Conservation (phyloP, 2,329 filamentous ascomycete species). For the Penicillium sp. region DNA sequence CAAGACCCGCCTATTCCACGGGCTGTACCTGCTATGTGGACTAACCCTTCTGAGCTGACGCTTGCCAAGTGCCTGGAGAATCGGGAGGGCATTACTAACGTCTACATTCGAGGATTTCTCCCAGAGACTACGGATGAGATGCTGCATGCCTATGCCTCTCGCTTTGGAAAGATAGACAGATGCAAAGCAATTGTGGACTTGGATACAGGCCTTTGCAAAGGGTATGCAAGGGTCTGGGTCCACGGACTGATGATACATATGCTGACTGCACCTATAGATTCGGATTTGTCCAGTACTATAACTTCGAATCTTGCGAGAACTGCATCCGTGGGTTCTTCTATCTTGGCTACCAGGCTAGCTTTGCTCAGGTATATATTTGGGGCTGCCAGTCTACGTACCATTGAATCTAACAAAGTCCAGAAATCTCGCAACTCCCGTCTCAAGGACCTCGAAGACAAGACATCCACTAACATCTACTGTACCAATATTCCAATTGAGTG, state of each 20-base stretch:
- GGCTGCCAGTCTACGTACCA: too few relatives aligned
- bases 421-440: constrained; percentile 98
- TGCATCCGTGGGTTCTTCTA: constrained; percentile 94
- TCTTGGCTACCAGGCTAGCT: constrained; percentile 93
- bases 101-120: constrained; percentile 93
- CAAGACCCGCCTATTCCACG: constrained; percentile 78
- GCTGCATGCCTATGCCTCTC: constrained; percentile 70
- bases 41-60: constrained; percentile 76
- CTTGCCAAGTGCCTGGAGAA: constrained; percentile 92
- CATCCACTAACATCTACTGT: constrained; percentile 92
- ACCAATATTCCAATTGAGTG: constrained; percentile 89
- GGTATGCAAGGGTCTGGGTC: constrained; percentile 60
- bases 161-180: constrained; percentile 88
- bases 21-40: constrained; percentile 76
- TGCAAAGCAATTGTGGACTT: constrained; percentile 98
- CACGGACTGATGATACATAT: constrained; percentile 4
- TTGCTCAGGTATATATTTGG: too few relatives aligned
- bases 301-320: constrained; percentile 78
- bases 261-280: constrained; percentile 56
- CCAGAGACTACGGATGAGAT: constrained; percentile 91
- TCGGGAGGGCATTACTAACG: constrained; percentile 88
- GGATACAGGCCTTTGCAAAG: constrained; percentile 86
- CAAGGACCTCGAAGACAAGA: constrained; percentile 84
- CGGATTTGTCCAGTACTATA: constrained; percentile 91
- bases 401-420: too few relatives aligned